Percentiles rank a stretch among this genome's conserved stretches.
These are phyloP conservation scores for Spinacia oleracea DNA, from an alignment of 179 eudicot genomes.

Conservation along the genomic window DNA sequence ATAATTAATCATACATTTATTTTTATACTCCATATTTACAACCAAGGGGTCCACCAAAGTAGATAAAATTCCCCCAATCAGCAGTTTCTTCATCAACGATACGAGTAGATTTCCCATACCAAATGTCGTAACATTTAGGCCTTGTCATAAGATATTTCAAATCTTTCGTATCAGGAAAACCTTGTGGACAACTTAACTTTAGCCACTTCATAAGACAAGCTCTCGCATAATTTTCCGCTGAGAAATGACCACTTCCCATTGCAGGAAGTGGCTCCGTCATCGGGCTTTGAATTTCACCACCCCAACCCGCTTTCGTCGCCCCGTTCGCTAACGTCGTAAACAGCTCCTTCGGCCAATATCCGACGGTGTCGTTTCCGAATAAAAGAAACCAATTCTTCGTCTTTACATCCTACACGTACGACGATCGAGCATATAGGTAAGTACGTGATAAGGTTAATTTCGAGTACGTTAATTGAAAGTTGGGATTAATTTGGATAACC, in stretches of 20 bases:
- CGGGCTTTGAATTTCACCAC: slow-evolving; percentile 18
- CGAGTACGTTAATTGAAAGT: background rate
- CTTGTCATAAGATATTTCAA: background rate
- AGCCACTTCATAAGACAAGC: slow-evolving; percentile 5
- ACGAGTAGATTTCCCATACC: background rate
- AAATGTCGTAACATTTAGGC: background rate
- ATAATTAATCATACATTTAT: no score
- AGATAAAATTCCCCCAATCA: background rate
- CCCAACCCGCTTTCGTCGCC: slow-evolving; percentile 19
- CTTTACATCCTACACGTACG: background rate
- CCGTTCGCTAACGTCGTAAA: background rate
- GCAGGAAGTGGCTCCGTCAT: background rate
- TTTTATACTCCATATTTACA: slow-evolving; percentile 4
- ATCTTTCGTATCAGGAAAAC: background rate
- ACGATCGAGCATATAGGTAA: background rate
- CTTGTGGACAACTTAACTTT: background rate
- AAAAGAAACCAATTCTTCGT: slow-evolving; percentile 26
- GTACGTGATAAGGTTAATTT: background rate
- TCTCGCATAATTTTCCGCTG: background rate
- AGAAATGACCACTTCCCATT: slow-evolving; percentile 18
- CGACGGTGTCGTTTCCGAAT: background rate
- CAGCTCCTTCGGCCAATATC: slow-evolving; percentile 27
- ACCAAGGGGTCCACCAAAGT: slow-evolving; percentile 19
- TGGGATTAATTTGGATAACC: slow-evolving; percentile 6
- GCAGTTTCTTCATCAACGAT: background rate